Conservation (phyloP, 768 basidiomycete species). For the Pleurotus djamor region DNA sequence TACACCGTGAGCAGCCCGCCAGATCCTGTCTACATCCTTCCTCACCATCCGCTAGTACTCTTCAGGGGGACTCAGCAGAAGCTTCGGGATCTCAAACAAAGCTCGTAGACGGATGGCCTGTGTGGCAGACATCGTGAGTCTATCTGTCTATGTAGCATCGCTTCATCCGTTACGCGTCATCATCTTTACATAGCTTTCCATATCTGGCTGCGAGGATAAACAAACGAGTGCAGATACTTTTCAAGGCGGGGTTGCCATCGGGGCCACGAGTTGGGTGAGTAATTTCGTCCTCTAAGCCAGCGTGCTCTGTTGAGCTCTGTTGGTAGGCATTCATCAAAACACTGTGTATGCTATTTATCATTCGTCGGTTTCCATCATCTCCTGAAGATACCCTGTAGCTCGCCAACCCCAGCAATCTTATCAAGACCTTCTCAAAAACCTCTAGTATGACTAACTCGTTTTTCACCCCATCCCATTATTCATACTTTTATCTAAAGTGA, state of each 20-base stretch:
- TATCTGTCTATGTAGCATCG: neutral
- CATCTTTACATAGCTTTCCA: conserved; percentile 52
- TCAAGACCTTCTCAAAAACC: conserved; percentile 47
- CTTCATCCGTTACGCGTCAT: too few relatives aligned
- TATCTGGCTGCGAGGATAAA: conserved; percentile 68
- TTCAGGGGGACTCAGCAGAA: conserved; percentile 51
- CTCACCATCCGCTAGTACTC: conserved; percentile 41
- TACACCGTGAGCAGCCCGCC: conserved; percentile 33
- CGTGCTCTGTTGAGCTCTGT: neutral
- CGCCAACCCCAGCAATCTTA: conserved; percentile 62
- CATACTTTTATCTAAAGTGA: conserved; percentile 25
- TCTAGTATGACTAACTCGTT: conserved; percentile 44
- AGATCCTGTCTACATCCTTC: neutral
- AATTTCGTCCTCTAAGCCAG: neutral
- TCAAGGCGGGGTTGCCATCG: conserved; percentile 60
- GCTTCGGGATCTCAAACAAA: conserved; percentile 32
- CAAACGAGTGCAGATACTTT: conserved; percentile 76
- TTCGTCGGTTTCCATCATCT: neutral
- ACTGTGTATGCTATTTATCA: conserved; percentile 31
- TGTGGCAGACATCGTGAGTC: conserved; percentile 64
- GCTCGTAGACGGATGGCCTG: conserved; percentile 44
- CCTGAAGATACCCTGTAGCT: conserved; percentile 19
- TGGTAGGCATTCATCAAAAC: conserved; percentile 59
- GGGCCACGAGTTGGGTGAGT: conserved; percentile 78
- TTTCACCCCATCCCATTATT: neutral